Evolutionary conservation across 192 early-diverging fungal genomes (phyloP).

Genomic region (Allomyces javanicus): DNA sequence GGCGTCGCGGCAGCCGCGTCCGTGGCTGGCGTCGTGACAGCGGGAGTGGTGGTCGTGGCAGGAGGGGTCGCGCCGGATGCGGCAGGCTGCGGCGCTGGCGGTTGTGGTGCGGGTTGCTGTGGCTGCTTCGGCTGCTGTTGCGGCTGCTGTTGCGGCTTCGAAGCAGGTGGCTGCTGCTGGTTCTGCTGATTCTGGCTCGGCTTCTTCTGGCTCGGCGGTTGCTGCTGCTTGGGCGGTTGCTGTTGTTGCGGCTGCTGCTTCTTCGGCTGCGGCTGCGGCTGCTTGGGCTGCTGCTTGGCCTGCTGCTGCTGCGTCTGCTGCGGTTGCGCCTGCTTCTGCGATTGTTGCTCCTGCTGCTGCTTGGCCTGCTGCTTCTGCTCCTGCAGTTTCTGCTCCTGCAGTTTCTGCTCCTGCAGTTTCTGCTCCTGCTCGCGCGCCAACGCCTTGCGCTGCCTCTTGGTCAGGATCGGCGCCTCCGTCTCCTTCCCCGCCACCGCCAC

Average conservation of each 20-base stretch:
- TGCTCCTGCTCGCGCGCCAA: conserved; percentile 7
- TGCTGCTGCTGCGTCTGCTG: conserved; percentile 15
- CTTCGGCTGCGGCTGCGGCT: conserved; percentile 3
- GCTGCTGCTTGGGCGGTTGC: not conserved
- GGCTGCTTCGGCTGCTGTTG: no score
- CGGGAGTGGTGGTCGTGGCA: no score
- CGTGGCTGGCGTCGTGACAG: no score
- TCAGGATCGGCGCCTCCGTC: conserved; percentile 10
- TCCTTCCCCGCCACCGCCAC: conserved; percentile 13
- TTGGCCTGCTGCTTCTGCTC: no score
- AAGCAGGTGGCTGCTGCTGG: no score
- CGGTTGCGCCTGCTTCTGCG: conserved; percentile 20
- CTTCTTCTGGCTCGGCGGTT: no score
- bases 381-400: not conserved
- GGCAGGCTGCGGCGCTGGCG: no score
- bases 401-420: no score
- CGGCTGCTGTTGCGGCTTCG: no score
- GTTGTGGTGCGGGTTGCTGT: no score
- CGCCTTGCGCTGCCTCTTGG: conserved; percentile 18
- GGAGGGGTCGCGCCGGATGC: no score
- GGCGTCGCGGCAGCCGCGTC: conserved; percentile 11
- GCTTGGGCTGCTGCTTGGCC: conserved; percentile 10
- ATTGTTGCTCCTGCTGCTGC: conserved; percentile 10
- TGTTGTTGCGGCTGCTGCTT: conserved; percentile 1
- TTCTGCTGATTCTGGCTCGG: no score